Base-by-base conservation (phyloP, 805 yeast species). In the Clavispora asparagi region DNA sequence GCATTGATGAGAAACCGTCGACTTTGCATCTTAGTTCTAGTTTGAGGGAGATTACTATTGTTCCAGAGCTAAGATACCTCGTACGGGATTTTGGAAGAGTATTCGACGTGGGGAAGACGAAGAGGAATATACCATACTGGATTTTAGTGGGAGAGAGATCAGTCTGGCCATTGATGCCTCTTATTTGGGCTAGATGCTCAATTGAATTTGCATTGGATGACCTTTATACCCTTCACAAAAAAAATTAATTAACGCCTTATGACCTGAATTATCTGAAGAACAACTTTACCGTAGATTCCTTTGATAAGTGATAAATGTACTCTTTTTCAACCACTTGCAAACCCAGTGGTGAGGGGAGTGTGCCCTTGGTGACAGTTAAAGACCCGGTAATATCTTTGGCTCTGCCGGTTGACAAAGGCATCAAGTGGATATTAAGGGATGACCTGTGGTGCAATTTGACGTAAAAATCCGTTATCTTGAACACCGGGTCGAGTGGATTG, bases 131-230 rank as follows among this genome's bases (percentile, higher is more conserved):
- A 19, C 85, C 89, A 6, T 88, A 89, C 60, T 92, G 97, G 95
- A 81, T 90, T 12, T 70, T 78, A 43, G 88, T 91, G 29, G 99
- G 99, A 6, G 97, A 92, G 63, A 73, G 85, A 52, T 85, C 96
- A 39, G 89, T 90, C 1, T 94, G 98, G 98, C 95, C 96, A 1
- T 78, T 88, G 43, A 73, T 88, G 50, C 88, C 96, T 0, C 70
- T 90, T 32, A 71, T 94, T 28, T 83, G 90, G 81, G 85, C 96
- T 1, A 72, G 99, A 40, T 87, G 97, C 57, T 82, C 91, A 1
- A 85, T 92, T 44, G 99, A 92, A 70, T 88, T 85, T 65, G 85
- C 90, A 25, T 71, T 92, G 45, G 96, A 91, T 61, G 88, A 85
- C 62, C 77, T 79, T 57, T 87, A 78, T 61, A 77, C 71, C 53